phyloP scores from a whole-genome alignment of 257 asterid species.

The Nicotiana tabacum region DNA sequence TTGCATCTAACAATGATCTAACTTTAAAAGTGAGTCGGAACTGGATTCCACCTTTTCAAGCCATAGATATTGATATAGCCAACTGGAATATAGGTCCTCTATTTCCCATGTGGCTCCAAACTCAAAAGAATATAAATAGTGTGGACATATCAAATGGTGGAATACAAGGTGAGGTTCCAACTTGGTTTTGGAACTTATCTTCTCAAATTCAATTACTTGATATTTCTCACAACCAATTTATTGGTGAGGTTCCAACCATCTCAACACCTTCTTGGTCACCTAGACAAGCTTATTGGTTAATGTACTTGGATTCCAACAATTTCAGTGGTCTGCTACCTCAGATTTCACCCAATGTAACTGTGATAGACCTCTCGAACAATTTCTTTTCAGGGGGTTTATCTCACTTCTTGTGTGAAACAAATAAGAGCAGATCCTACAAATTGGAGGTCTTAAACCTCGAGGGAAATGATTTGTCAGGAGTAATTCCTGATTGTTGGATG shows the following conservation, averaged over 20 bases:
- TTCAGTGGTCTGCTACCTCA: slow-evolving; percentile 24
- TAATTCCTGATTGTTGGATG: slow-evolving; percentile 26
- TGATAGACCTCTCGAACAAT: not conserved
- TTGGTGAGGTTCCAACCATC: not conserved
- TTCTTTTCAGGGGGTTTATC: no score
- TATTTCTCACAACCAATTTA: not conserved
- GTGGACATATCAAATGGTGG: slow-evolving; percentile 29
- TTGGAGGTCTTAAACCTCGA: slow-evolving; percentile 10
- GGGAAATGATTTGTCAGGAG: slow-evolving; percentile 18
- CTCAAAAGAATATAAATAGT: not conserved
- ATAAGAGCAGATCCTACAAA: not conserved
- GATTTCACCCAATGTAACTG: not conserved
- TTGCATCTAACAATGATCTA: slow-evolving; percentile 12
- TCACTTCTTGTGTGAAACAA: no score
- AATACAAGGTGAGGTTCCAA: slow-evolving; percentile 19
- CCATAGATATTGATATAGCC: not conserved
- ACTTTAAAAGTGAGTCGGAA: slow-evolving; percentile 13
- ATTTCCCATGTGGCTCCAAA: slow-evolving; percentile 25
- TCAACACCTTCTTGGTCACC: not conserved
- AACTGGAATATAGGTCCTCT: slow-evolving; percentile 18
- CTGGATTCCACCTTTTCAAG: slow-evolving; percentile 27
- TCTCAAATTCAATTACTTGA: not conserved
- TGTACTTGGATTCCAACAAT: slow-evolving; percentile 15
- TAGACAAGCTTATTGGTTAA: not conserved
- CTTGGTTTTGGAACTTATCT: slow-evolving; percentile 27